Evolutionary conservation across 148 eudicot genomes (phyloP).

Genomic region (Diospyros lotus): DNA sequence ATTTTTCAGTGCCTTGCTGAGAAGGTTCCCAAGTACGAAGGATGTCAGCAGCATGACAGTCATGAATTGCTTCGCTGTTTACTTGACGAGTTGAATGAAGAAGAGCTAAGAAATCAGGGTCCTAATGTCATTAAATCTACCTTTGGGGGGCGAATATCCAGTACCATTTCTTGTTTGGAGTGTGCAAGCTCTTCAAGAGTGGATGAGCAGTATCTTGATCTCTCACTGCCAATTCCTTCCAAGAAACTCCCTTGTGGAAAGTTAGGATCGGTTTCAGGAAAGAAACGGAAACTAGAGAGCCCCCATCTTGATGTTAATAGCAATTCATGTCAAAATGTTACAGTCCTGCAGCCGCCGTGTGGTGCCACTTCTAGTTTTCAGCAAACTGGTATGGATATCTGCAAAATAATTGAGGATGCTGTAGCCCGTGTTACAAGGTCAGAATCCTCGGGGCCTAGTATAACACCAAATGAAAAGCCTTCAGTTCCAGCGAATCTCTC

Average conservation of each 20-base stretch:
- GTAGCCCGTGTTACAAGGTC: conserved; percentile 22
- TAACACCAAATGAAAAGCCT: conserved; percentile 25
- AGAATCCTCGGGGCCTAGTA: conserved; percentile 19
- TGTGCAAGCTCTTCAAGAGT: conserved; percentile 78
- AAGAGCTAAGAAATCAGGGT: conserved; percentile 37
- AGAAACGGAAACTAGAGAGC: conserved; percentile 46
- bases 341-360: no score
- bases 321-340: no score
- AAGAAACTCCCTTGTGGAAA: conserved; percentile 62
- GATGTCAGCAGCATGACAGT: conserved; percentile 91
- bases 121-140: conserved; percentile 63
- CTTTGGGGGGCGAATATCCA: conserved; percentile 85
- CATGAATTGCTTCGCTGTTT: conserved; percentile 88
- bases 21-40: conserved; percentile 88
- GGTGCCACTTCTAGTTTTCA: no score
- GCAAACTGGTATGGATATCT: conserved; percentile 37
- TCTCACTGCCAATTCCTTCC: conserved; percentile 80
- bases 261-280: conserved; percentile 45
- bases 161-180: conserved; percentile 73
- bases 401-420: conserved; percentile 15
- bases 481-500: conserved; percentile 23
- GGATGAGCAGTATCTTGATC: conserved; percentile 80
- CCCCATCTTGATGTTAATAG: no score
- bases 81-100: conserved; percentile 76
- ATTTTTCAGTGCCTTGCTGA: conserved; percentile 68